Percentiles rank a stretch among this genome's conserved stretches.
These are phyloP conservation scores for Xylaria sp. DNA, from an alignment of 2,329 filamentous ascomycete species.

Conservation along the genomic window DNA sequence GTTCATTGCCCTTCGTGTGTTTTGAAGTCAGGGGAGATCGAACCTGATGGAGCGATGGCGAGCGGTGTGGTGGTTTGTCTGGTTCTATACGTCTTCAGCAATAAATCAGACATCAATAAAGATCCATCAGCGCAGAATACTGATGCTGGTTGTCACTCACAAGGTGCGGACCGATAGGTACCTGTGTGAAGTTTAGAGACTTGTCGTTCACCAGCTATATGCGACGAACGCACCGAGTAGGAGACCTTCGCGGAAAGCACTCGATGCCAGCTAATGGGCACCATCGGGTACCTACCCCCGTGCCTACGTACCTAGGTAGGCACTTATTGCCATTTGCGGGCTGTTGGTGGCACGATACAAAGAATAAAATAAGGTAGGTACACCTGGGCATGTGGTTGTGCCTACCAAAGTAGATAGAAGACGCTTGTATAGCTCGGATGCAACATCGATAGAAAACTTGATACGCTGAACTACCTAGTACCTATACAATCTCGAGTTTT, in stretches of 20 bases:
- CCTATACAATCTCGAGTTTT: slow-evolving; percentile 21
- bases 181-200: background rate
- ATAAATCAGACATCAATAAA: background rate
- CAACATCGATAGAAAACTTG: background rate
- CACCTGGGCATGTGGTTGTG: background rate
- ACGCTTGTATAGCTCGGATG: background rate
- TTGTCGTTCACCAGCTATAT: background rate
- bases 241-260: slow-evolving; percentile 5
- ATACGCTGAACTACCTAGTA: slow-evolving; percentile 8
- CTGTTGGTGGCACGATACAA: background rate
- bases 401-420: background rate
- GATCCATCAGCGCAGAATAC: background rate
- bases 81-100: background rate
- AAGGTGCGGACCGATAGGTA: background rate
- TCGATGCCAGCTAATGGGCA: background rate
- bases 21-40: background rate
- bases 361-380: background rate
- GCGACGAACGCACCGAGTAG: background rate
- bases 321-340: background rate
- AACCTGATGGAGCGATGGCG: background rate
- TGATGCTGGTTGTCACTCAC: background rate
- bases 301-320: too few relatives aligned
- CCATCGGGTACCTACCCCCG: background rate
- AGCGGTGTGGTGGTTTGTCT: background rate
- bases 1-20: background rate